Percentiles rank a stretch among this genome's conserved stretches.
These are phyloP conservation scores for Botrytis hyacinthi DNA, from an alignment of 2,329 filamentous ascomycete species.

Conservation along the genomic window DNA sequence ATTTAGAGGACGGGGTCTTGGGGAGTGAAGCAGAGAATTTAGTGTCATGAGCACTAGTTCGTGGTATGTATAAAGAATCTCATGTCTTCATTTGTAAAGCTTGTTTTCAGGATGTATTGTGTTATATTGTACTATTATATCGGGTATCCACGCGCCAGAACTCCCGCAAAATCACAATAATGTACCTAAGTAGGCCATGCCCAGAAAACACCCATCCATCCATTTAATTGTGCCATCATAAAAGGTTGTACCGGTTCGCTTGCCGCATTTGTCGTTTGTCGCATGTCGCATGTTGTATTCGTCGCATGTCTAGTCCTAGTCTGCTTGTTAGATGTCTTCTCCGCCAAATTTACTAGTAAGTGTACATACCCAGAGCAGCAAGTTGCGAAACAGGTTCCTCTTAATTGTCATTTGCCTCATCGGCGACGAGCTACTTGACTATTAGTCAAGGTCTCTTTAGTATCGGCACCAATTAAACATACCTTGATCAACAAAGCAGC, in stretches of 20 bases:
- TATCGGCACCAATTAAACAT: background rate
- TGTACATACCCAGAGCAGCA: background rate
- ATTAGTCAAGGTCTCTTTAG: background rate
- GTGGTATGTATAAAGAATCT: conserved; percentile 7
- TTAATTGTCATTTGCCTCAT: background rate
- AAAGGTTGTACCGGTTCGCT: background rate
- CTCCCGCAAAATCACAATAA: background rate
- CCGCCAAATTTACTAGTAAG: background rate
- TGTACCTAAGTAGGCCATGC: conserved; percentile 5
- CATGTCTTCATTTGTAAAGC: background rate
- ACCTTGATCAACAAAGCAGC: background rate
- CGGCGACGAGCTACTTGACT: background rate
- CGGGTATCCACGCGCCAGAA: background rate
- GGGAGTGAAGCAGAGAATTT: background rate
- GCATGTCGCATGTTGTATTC: background rate
- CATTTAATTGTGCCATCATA: background rate
- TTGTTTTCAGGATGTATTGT: background rate
- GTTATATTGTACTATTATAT: background rate
- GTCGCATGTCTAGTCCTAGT: background rate
- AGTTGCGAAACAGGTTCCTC: background rate
- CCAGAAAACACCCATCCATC: background rate
- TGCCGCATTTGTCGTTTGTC: background rate
- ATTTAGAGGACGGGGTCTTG: background rate
- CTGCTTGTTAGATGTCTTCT: background rate
- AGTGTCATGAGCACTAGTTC: background rate